Evolutionary conservation across 345 rosid species (phyloP).

Genomic region (Boechera stricta): DNA sequence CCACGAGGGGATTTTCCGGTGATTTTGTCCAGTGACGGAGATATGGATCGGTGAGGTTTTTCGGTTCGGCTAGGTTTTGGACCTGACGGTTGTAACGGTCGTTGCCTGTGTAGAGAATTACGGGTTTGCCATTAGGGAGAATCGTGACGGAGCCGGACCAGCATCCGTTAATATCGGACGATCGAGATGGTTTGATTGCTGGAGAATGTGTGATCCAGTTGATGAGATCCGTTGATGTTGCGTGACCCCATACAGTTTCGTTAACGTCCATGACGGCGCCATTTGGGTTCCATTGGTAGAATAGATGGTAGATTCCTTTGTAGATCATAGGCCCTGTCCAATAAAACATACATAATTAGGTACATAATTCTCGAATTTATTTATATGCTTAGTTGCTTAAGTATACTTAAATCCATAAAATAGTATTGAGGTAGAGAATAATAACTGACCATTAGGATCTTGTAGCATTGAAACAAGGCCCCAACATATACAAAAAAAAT

Average conservation of each 20-base stretch:
- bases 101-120: constrained; percentile 67
- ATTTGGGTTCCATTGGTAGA: constrained; percentile 50
- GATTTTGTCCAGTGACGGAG: constrained; percentile 63
- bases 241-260: constrained; percentile 79
- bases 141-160: constrained; percentile 79
- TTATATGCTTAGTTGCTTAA: background rate
- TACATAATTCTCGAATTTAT: background rate
- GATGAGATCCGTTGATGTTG: constrained; percentile 67
- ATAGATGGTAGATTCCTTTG: constrained; percentile 51
- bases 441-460: constrained; percentile 30
- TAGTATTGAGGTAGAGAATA: background rate
- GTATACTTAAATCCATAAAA: background rate
- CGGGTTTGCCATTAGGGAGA: constrained; percentile 52
- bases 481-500: background rate
- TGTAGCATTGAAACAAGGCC: constrained; percentile 7
- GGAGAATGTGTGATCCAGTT: constrained; percentile 66
- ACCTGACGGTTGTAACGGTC: constrained; percentile 50
- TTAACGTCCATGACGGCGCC: constrained; percentile 59
- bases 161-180: constrained; percentile 62
- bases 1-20: constrained; percentile 58
- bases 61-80: constrained; percentile 63
- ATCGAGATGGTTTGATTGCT: constrained; percentile 57
- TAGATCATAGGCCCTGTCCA: constrained; percentile 45
- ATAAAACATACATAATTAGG: background rate
- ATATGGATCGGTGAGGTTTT: constrained; percentile 59